These are phyloP conservation scores for Talaromyces funiculosus DNA, from an alignment of 2,329 filamentous ascomycete species.

Conservation along the genomic window DNA sequence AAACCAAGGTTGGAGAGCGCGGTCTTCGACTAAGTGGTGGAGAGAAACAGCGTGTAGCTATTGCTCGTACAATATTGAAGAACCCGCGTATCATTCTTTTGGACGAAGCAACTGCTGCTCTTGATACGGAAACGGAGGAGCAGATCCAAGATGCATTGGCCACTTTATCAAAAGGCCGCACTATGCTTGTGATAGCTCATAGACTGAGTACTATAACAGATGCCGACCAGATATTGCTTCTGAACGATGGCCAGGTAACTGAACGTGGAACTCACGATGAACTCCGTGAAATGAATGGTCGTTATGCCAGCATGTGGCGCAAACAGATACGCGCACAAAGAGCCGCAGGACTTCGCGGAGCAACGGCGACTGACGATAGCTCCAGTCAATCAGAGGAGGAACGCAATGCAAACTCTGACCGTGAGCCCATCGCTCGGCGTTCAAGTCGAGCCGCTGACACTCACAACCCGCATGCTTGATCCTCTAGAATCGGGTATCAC, in stretches of 20 bases:
- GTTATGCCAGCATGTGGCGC: constrained; percentile 81
- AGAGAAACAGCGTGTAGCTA: constrained; percentile 89
- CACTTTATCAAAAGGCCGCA: constrained; percentile 76
- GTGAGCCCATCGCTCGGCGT: constrained; percentile 18
- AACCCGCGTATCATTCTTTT: constrained; percentile 86
- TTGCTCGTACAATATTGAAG: constrained; percentile 88
- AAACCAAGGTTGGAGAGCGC: constrained; percentile 86
- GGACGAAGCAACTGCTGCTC: constrained; percentile 85
- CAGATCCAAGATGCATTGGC: constrained; percentile 84
- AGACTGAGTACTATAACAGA: constrained; percentile 79
- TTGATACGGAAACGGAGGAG: constrained; percentile 88
- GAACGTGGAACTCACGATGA: constrained; percentile 76
- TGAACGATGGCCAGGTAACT: constrained; percentile 68
- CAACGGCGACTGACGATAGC: constrained; percentile 38
- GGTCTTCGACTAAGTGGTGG: constrained; percentile 82
- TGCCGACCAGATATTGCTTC: constrained; percentile 77
- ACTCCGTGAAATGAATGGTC: constrained; percentile 62
- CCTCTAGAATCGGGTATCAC: not conserved
- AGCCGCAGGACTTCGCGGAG: constrained; percentile 46
- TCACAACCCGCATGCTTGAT: constrained; percentile 6
- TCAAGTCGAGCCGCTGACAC: constrained; percentile 14
- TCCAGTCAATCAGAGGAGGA: constrained; percentile 48
- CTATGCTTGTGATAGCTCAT: constrained; percentile 91
- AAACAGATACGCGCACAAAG: constrained; percentile 77
- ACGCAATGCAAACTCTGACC: constrained; percentile 21